These are phyloP conservation scores for Cenchrus fungigraminus DNA, from an alignment of 176 grass and related monocot genomes.

Conservation along the genomic window DNA sequence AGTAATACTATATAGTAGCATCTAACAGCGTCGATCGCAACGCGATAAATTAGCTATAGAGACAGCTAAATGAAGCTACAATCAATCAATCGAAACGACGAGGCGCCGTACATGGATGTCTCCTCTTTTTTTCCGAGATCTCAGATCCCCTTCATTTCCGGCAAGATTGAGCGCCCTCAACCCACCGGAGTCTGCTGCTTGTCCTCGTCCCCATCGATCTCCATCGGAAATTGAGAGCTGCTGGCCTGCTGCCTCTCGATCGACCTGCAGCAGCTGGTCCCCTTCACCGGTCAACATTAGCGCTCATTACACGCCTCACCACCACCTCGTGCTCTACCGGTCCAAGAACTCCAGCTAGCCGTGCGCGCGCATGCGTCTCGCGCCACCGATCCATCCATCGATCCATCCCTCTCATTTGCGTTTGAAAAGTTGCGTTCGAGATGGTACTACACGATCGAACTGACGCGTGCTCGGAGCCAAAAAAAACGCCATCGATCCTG, in stretches of 20 bases:
- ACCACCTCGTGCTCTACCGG: neutral
- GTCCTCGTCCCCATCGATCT: neutral
- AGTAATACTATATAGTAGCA: neutral
- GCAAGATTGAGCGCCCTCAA: neutral
- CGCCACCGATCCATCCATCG: neutral
- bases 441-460: neutral
- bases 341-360: neutral
- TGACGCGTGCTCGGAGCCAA: conserved; percentile 33
- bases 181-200: neutral
- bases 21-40: neutral
- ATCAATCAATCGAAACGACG: neutral
- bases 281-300: neutral
- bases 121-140: conserved; percentile 6
- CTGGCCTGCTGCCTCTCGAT: neutral
- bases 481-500: conserved; percentile 16
- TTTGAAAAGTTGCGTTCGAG: conserved; percentile 9
- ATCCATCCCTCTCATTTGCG: neutral
- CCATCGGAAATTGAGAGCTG: conserved; percentile 1
- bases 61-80: conserved; percentile 2
- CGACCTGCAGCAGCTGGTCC: neutral
- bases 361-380: no score
- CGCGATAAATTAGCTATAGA: neutral
- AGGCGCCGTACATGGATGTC: neutral
- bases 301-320: neutral
- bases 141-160: conserved; percentile 33